Percentiles rank a stretch among this genome's conserved stretches.
These are phyloP conservation scores for Sideroxylon spinosum DNA, from an alignment of 179 eudicot species.

Conservation along the genomic window DNA sequence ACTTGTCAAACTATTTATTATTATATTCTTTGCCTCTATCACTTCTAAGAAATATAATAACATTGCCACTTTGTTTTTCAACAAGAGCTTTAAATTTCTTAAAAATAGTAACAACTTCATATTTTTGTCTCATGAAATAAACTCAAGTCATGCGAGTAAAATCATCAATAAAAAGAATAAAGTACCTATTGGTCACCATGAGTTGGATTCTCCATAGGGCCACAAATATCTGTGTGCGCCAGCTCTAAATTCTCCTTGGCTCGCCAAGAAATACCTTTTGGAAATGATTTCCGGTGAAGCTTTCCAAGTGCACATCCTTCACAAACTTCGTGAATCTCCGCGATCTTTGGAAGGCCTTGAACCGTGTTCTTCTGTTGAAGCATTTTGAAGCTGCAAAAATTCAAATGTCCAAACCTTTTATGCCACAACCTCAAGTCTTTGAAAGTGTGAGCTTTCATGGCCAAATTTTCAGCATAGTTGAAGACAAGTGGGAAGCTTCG, in stretches of 20 bases:
- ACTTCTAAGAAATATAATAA: neutral
- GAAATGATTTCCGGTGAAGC: neutral
- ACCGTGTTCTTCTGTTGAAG: neutral
- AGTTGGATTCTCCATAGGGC: conserved; percentile 5
- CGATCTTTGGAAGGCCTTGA: neutral
- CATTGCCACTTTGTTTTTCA: conserved; percentile 7
- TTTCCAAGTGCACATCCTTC: conserved; percentile 10
- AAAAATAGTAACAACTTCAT: conserved; percentile 12
- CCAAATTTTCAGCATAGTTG: neutral
- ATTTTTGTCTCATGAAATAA: conserved; percentile 9
- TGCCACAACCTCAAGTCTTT: conserved; percentile 9
- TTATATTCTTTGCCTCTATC: neutral
- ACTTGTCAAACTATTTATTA: no score
- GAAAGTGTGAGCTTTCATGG: neutral
- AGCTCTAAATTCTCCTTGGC: neutral
- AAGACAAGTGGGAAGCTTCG: conserved; percentile 5
- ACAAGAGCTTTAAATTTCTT: conserved; percentile 4
- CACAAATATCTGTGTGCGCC: neutral
- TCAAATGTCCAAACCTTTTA: conserved; percentile 9
- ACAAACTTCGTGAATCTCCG: conserved; percentile 1
- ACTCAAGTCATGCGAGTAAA: conserved; percentile 16
- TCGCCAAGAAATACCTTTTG: conserved; percentile 4
- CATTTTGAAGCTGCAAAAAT: neutral
- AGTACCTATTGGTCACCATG: conserved; percentile 2
- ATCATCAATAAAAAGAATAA: conserved; percentile 18